Conservation (phyloP, 2,329 filamentous ascomycete species). For the Neopestalotiopsis clavispora region DNA sequence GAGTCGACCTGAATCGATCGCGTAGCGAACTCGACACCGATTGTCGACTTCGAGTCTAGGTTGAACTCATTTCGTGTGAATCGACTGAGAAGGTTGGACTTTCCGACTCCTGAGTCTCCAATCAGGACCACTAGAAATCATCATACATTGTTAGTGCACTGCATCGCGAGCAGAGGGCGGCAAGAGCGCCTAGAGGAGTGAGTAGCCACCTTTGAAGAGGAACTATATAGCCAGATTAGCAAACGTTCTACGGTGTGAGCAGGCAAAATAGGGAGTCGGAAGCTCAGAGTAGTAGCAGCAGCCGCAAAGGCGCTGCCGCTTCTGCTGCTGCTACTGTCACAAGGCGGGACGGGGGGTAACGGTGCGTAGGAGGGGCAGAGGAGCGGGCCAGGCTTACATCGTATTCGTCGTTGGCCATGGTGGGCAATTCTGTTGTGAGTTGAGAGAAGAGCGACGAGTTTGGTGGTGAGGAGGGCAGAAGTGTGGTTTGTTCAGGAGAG, state of each 20-base stretch:
- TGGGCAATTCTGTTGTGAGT: conserved; percentile 39
- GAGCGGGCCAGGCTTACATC: conserved; percentile 72
- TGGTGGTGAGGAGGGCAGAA: conserved; percentile 22
- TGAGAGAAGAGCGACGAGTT: conserved; percentile 19
- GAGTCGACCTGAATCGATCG: conserved; percentile 98
- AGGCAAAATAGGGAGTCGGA: conserved; percentile 22
- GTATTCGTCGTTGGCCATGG: conserved; percentile 99
- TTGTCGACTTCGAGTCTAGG: conserved; percentile 98
- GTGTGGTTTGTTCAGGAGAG: conserved; percentile 15
- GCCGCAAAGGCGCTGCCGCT: background rate
- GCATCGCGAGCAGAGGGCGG: conserved; percentile 25
- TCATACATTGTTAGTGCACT: conserved; percentile 34
- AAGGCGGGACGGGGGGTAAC: conserved; percentile 26
- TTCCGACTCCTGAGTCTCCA: conserved; percentile 98
- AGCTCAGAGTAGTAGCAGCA: background rate
- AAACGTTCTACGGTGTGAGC: conserved; percentile 24
- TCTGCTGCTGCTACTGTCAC: conserved; percentile 1
- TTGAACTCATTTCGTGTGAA: conserved; percentile 99
- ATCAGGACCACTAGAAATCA: conserved; percentile 83
- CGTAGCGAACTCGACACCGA: conserved; percentile 98
- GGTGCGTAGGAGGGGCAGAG: conserved; percentile 27
- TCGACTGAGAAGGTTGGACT: conserved; percentile 98
- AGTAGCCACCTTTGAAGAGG: conserved; percentile 89
- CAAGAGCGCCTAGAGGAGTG: conserved; percentile 25
- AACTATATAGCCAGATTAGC: conserved; percentile 66